phyloP scores from a whole-genome alignment of 176 grass and related monocot species.

The Rhynchospora pubera region DNA sequence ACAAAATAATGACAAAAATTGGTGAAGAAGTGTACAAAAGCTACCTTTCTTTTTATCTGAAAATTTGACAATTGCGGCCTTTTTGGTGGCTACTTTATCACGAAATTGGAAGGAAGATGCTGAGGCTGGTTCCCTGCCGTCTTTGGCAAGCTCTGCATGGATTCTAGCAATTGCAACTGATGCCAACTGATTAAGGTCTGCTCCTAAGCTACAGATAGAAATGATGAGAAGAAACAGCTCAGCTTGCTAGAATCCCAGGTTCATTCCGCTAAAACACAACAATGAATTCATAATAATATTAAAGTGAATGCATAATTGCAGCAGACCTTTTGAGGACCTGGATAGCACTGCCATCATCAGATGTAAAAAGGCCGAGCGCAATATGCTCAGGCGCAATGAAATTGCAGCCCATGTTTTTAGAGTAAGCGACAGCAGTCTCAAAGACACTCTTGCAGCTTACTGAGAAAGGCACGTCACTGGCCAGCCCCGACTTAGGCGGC shows the following conservation, averaged over 20 bases:
- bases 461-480: constrained; percentile 68
- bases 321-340: constrained; percentile 66
- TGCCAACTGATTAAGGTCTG: constrained; percentile 52
- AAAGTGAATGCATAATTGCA: neutral
- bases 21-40: neutral
- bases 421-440: constrained; percentile 48
- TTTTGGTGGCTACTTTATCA: constrained; percentile 45
- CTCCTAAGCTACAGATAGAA: constrained; percentile 51
- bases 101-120: constrained; percentile 37
- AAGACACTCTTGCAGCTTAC: constrained; percentile 53
- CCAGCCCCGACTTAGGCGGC: constrained; percentile 8
- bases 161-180: constrained; percentile 55
- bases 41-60: constrained; percentile 71
- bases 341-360: constrained; percentile 60
- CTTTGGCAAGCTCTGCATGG: constrained; percentile 60
- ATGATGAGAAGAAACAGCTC: neutral
- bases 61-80: constrained; percentile 47
- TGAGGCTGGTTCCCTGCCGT: constrained; percentile 44
- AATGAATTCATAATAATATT: neutral
- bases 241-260: neutral
- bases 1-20: neutral
- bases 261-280: neutral
- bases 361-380: constrained; percentile 59
- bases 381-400: constrained; percentile 87
- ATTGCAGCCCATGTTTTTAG: constrained; percentile 68